Evolutionary conservation across 1,139 yeast genomes (phyloP), one percentile per base, ranked within the genome.

Genomic region (Geotrichum candidum): DNA sequence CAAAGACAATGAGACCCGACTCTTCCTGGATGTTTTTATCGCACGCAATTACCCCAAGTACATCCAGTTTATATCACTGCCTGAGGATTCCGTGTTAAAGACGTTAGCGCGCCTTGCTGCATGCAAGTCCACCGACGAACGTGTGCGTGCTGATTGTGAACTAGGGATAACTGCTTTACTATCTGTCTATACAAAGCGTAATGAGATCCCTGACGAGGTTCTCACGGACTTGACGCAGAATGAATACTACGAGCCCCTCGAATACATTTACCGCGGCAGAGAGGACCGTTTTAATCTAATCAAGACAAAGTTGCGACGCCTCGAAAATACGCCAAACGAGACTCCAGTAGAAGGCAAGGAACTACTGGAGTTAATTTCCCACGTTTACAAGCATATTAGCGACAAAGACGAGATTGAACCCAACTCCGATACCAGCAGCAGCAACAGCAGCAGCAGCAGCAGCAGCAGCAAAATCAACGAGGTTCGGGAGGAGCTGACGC

Each of bases 21-120:
- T 80, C 61, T 74, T 89, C 62, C 31, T 60, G n/a, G 80, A 88
- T 18, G 81, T 89, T 4, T 91, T 91, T 68, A 75, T 90, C 25
- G 88, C 90, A 0, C 71, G 91, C 59, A 90, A 88, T 70, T 84
- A 86, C 65, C 86, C 96, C 2, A 90, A 90, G 71, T 91, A 87
- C 70, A 78, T 84, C 2, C 97, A 90, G 72, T 90, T 87, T 65
- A 79, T 91, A 13, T 76, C 88, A 51, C 74, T 90, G 1, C 82
- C 92, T 0, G 91, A 86, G 59, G 77, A 84, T 2, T 74, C 77
- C 0, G 71, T 87, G 53, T 78, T 80, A 5, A 71, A 73, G 4
- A 76, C 87, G 3, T 74, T 88, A 29, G 74, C 77, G 2, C 75
- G 73, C 11, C 74, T 90, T 48, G 84, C 90, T 66, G 68, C 74